Evolutionary conservation across 78 protist genomes (phyloP).

Genomic region (Dictyostelium capitatum): DNA sequence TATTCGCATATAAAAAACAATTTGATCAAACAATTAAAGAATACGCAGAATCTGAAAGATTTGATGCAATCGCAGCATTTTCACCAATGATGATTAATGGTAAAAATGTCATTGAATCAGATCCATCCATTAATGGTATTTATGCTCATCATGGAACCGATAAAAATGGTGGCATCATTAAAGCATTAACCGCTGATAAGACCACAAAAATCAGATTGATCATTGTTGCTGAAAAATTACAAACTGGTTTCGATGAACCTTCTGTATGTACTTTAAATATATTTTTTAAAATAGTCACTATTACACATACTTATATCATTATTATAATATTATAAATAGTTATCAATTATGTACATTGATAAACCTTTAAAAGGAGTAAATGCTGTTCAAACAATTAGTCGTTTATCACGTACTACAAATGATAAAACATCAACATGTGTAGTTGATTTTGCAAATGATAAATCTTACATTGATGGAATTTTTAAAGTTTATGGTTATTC

Average conservation of each 20-base stretch:
- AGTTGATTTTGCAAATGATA: constrained; percentile 50
- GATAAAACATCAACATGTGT: constrained; percentile 33
- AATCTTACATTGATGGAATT: constrained; percentile 15
- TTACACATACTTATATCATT: not conserved
- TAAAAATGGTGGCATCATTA: constrained; percentile 60
- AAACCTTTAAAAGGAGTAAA: constrained; percentile 74
- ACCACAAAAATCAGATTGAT: constrained; percentile 38
- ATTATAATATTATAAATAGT: not conserved
- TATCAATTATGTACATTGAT: constrained; percentile 73
- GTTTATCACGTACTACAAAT: constrained; percentile 68
- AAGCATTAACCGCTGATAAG: constrained; percentile 53
- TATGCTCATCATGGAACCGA: constrained; percentile 66
- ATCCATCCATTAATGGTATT: constrained; percentile 61
- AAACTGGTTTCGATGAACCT: constrained; percentile 84
- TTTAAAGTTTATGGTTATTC: constrained; percentile 32
- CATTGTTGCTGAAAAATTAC: constrained; percentile 78
- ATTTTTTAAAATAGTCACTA: not conserved
- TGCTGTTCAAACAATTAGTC: constrained; percentile 66
- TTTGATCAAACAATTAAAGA: constrained; percentile 35
- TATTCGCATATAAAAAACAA: constrained; percentile 38
- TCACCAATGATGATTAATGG: constrained; percentile 40
- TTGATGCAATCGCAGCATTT: constrained; percentile 71
- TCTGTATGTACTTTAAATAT: constrained; percentile 13
- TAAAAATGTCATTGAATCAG: constrained; percentile 50
- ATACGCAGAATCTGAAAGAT: constrained; percentile 7